These are phyloP conservation scores for Mrakia hoshinonis DNA, from an alignment of 768 basidiomycete genomes.

Conservation along the genomic window DNA sequence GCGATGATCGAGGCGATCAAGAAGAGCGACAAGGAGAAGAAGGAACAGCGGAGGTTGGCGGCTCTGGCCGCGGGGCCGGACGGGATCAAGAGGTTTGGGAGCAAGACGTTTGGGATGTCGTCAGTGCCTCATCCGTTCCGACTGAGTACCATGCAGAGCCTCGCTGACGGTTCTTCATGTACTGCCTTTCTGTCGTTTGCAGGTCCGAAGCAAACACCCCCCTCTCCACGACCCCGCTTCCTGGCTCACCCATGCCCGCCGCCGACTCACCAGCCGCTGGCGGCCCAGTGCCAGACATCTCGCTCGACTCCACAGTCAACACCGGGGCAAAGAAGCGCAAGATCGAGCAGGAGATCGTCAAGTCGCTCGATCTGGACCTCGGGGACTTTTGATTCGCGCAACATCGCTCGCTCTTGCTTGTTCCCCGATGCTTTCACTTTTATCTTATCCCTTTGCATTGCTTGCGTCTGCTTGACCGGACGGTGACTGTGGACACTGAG, in stretches of 20 bases:
- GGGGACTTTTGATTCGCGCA: conserved; percentile 41
- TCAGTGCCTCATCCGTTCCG: not conserved
- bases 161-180: not conserved
- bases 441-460: too few relatives aligned
- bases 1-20: conserved; percentile 73
- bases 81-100: conserved; percentile 55
- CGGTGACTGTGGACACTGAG: too few relatives aligned
- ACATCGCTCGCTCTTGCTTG: too few relatives aligned
- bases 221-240: too few relatives aligned
- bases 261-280: not conserved
- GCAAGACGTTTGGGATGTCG: conserved; percentile 21
- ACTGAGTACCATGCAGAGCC: too few relatives aligned
- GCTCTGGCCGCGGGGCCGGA: conserved; percentile 41
- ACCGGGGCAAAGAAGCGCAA: conserved; percentile 32
- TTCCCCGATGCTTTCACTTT: too few relatives aligned
- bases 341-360: conserved; percentile 35
- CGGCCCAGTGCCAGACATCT: conserved; percentile 21
- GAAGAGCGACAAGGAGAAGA: conserved; percentile 60
- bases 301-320: conserved; percentile 30
- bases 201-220: conserved; percentile 7
- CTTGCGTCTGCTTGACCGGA: too few relatives aligned
- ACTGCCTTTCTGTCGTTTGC: not conserved
- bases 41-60: conserved; percentile 55
- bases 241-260: conserved; percentile 7
- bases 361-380: conserved; percentile 39